Base-by-base conservation (phyloP, 1,284 basidiomycete species). In the Paramarasmius palmivorus region DNA sequence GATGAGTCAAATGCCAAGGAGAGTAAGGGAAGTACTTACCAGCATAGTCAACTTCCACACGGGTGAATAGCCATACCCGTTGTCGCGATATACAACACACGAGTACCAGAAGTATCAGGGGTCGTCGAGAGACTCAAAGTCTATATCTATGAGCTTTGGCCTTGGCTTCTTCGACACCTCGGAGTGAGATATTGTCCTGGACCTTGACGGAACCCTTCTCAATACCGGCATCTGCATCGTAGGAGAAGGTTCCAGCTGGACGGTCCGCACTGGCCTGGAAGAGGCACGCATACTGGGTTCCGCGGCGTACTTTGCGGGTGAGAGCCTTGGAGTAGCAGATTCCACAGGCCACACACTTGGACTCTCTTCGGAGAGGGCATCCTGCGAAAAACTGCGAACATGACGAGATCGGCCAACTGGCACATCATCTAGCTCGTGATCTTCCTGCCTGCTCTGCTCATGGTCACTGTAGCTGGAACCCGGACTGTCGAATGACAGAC, bases 241-340 rank as follows among this genome's bases (percentile, higher is more conserved):
- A 19, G 78, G 75, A 2, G 77, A 79, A 4, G 81, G 80, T 61
- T 82, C 78, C 63, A 80, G 59, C 61, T 83, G 81, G 15, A 72
- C 67, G 8, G 79, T 82, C 42, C 78, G 73, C 26, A 79, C 59
- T 2, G 61, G 59, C 63, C 53, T 55, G 62, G 61, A 32, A 62
- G 42, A 48, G 26, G 61, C 60, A 35, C 62, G 58, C 54, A 62
- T 50, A 23, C 19, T 32, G 49, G 51, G 49, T 15, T 20, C 62
- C 26, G 67, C 61, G 34, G 59, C 54, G 19, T 42, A 40, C 17
- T 34, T 36, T 19, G 23, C 9, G 34, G 15, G 12, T 15, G 17
- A 8, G 34, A 15, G 12, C n/a, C 32, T 42, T 26, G 34, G 8
- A 19, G 38, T 35, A 17, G 38, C 7, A 19, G 20, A 25, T 34